Conservation (phyloP, 192 early-diverging fungal species). For the Chytriomyces sp. region DNA sequence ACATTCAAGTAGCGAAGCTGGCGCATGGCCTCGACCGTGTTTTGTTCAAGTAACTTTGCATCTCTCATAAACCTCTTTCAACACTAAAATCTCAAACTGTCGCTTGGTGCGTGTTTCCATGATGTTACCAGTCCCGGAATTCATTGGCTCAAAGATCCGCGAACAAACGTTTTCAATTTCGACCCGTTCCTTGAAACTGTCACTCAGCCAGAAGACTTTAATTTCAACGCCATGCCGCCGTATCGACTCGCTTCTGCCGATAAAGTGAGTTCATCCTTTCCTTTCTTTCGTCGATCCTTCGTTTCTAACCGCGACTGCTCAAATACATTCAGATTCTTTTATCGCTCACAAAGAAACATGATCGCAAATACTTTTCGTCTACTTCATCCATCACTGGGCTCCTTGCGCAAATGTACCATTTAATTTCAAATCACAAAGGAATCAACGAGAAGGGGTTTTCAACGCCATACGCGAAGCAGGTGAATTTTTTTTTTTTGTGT, state of each 20-base stretch:
- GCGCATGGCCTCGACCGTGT: constrained; percentile 70
- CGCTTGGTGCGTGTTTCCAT: constrained; percentile 22
- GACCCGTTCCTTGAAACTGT: constrained; percentile 80
- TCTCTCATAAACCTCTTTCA: not conserved
- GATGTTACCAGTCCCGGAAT: constrained; percentile 78
- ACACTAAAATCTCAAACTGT: not conserved
- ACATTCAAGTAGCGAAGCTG: constrained; percentile 43
- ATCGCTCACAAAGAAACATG: constrained; percentile 46
- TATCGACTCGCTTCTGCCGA: constrained; percentile 85
- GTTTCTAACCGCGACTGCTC: not conserved
- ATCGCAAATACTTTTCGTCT: constrained; percentile 76
- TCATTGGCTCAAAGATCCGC: constrained; percentile 79
- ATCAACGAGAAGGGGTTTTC: constrained; percentile 69
- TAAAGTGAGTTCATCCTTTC: constrained; percentile 35
- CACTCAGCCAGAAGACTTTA: constrained; percentile 78
- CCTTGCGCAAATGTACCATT: constrained; percentile 78
- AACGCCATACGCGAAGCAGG: constrained; percentile 64
- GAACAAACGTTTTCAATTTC: constrained; percentile 78
- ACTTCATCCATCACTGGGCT: constrained; percentile 85
- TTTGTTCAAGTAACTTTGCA: constrained; percentile 61
- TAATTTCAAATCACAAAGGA: constrained; percentile 66
- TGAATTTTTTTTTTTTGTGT: constrained; percentile 34
- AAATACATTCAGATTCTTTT: constrained; percentile 14
- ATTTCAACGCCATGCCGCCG: constrained; percentile 76
- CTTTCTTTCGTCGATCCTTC: constrained; percentile 1